phyloP scores from a whole-genome alignment of 495 filamentous ascomycete species.

The Aspergillus ostianus region DNA sequence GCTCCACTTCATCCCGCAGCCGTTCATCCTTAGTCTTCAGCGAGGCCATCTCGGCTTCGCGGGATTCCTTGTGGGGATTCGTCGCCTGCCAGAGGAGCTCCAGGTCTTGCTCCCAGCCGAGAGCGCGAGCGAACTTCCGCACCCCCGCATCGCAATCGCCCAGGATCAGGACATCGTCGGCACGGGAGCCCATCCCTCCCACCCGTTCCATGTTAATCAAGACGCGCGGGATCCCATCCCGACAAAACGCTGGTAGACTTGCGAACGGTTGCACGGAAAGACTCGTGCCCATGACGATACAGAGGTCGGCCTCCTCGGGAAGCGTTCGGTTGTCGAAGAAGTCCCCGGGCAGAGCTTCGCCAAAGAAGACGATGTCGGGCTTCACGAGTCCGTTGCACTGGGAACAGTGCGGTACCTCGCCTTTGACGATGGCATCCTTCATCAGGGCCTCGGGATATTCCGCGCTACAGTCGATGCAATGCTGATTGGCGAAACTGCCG shows the following conservation, averaged over 20 bases:
- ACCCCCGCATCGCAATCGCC: slow-evolving; percentile 82
- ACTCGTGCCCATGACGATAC: slow-evolving; percentile 90
- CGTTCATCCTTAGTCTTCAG: slow-evolving; percentile 51
- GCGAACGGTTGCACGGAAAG: slow-evolving; percentile 89
- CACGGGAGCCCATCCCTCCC: slow-evolving; percentile 69
- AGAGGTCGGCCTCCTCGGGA: slow-evolving; percentile 67
- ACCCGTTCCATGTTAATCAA: slow-evolving; percentile 89
- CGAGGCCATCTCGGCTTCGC: slow-evolving; percentile 32
- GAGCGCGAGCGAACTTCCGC: slow-evolving; percentile 72
- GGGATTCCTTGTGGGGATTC: slow-evolving; percentile 38
- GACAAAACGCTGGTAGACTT: slow-evolving; percentile 63
- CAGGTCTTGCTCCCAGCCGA: slow-evolving; percentile 87
- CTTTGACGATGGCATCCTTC: slow-evolving; percentile 59
- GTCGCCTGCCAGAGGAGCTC: slow-evolving; percentile 65
- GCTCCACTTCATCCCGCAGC: slow-evolving; percentile 52
- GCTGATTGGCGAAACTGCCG: slow-evolving; percentile 86
- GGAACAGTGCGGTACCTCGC: slow-evolving; percentile 66
- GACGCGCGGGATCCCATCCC: slow-evolving; percentile 64
- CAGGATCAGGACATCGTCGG: slow-evolving; percentile 74
- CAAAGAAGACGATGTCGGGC: slow-evolving; percentile 98
- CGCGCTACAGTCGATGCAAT: slow-evolving; percentile 82
- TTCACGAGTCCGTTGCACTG: slow-evolving; percentile 83
- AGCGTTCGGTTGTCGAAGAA: slow-evolving; percentile 63
- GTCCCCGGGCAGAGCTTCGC: slow-evolving; percentile 70
- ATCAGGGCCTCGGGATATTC: slow-evolving; percentile 71